These are phyloP conservation scores for Russula vinacea DNA, from an alignment of 768 basidiomycete genomes.

Conservation along the genomic window DNA sequence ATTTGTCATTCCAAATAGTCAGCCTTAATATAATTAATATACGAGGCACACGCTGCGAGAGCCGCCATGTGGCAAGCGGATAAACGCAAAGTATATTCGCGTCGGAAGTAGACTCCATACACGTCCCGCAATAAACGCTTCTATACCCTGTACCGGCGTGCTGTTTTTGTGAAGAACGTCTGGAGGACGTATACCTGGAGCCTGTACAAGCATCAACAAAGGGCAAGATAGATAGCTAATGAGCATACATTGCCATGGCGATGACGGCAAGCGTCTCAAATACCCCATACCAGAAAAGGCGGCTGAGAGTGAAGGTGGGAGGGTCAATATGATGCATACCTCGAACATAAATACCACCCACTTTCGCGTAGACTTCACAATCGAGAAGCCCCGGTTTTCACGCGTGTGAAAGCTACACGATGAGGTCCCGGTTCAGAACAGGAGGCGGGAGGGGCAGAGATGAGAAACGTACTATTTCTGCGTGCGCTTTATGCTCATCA, in stretches of 20 bases:
- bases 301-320: slow-evolving; percentile 44
- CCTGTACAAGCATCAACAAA: slow-evolving; percentile 41
- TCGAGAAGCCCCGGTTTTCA: slow-evolving; percentile 90
- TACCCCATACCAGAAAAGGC: slow-evolving; percentile 91
- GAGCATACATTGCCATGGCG: slow-evolving; percentile 81
- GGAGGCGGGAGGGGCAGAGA: background rate
- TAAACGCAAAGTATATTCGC: background rate
- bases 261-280: slow-evolving; percentile 75
- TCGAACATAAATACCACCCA: slow-evolving; percentile 36
- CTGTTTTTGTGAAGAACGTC: slow-evolving; percentile 95
- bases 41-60: background rate
- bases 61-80: background rate
- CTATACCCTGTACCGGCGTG: slow-evolving; percentile 84
- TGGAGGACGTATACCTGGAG: slow-evolving; percentile 89
- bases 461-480: slow-evolving; percentile 78
- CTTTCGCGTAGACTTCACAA: slow-evolving; percentile 89
- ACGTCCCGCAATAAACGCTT: slow-evolving; percentile 17
- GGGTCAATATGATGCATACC: slow-evolving; percentile 7
- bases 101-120: slow-evolving; percentile 1
- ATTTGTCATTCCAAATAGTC: background rate
- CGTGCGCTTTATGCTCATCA: slow-evolving; percentile 85
- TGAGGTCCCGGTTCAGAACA: slow-evolving; percentile 1
- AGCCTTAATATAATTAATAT: background rate
- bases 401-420: slow-evolving; percentile 80
- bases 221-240: slow-evolving; percentile 14